Base-by-base conservation (phyloP, 148 eudicot species). In the Mesembryanthemum crystallinum region DNA sequence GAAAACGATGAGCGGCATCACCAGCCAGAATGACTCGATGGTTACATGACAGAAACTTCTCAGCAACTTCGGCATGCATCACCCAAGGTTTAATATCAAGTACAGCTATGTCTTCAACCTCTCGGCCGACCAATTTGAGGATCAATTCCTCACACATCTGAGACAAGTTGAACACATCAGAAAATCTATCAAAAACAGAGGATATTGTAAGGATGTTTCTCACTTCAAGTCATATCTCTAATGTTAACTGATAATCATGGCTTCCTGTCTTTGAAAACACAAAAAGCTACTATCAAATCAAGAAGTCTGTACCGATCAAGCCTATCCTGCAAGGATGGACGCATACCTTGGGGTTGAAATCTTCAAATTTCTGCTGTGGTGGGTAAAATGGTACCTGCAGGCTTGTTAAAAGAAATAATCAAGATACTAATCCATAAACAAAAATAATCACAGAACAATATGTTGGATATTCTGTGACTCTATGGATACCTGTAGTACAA, bases 21-120 rank as follows among this genome's bases (percentile, higher is more conserved):
- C 99, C 97, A 61, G 88, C 96, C 71, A 95, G 85, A 74, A 92
- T 83, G 73, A 95, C 67, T 75, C 87, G 85, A 81, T 83, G 85
- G 74, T 89, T 81, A 81, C 64, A 39, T 25, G 93, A 79, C 59
- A 90, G 45, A 71, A 85, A 95, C 68, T 86, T 88, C 74, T 95
- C 92, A 69, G 97, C 97, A 76, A 95, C 97, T 84, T 95, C 97
- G 43, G 99, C 99, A 81, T 95, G 94, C 99, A 95, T 95, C 78
- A 90, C 92, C 99, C 99, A 95, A 45, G 96, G 99, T 84, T 90
- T 95, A 61, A 91, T 79, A 82, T 90, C 96, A 72, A 87, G 35
- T 67, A 92, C 97, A 75, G 84, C 74, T 54, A 95, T 63, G 83
- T 95, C 99, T 76, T 86, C 84, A 84, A 92, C 89, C 85, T 90